Base-by-base conservation (phyloP, 1,139 yeast species). In the Geotrichum europaeum region DNA sequence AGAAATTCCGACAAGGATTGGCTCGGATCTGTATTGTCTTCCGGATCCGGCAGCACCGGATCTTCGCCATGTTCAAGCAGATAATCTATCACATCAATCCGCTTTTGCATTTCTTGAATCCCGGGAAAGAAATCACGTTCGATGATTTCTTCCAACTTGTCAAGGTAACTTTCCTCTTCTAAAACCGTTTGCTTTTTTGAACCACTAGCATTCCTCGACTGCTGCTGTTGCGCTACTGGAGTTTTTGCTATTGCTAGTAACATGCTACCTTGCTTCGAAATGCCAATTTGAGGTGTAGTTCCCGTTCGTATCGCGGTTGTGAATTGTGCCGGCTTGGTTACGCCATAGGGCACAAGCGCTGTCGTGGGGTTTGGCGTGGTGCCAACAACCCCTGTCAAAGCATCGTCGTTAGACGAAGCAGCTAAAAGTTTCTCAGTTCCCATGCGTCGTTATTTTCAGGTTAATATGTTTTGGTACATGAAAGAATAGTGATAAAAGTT, bases 51-150 rank as follows among this genome's bases (percentile, higher is more conserved):
- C 9, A 51, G 34, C 13, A 40, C n/a, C 3, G 61, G 61, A 15
- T 12, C 13, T 28, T 59, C 61, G 1, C 60, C 60, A 18, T 53
- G 59, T 13, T 32, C 34, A 5, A 57, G 30, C 36, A 57, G 28
- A 65, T 64, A 59, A 30, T 59, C 62, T 18, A 59, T 49, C 57
- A 53, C 56, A 22, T 56, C 59, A 4, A 59, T 59, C 25, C 55
- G 30, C 13, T 24, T 40, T 32, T 59, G 59, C 53, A 59, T 56
- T 25, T 56, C 53, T 25, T 49, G 34, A 45, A 59, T 56, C 24
- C 66, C 70, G 3, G 74, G 70, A 56, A 71, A 73, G 60, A 69
- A 73, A 56, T 72, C 75, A 4, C 75, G 65, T 28, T 66, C 64
- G 47, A 73, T 68, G 45, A 73, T 70, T 0, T 63, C 54, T 28